Evolutionary conservation across 345 rosid species (phyloP).

Genomic region (Salix suchowensis): DNA sequence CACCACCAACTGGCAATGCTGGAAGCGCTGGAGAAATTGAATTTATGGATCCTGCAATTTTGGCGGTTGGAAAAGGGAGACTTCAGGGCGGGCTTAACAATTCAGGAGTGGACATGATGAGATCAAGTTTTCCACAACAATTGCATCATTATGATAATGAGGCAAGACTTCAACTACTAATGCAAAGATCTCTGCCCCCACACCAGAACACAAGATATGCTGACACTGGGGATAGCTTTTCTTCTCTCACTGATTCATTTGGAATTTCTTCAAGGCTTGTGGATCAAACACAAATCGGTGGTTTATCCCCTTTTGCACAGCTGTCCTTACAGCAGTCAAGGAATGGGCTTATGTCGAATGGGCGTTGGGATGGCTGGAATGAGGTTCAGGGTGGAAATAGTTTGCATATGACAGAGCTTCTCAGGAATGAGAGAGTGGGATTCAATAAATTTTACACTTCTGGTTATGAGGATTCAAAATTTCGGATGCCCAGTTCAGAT

Average conservation of each 20-base stretch:
- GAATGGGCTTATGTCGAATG: constrained; percentile 50
- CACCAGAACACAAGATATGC: constrained; percentile 49
- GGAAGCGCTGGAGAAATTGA: constrained; percentile 56
- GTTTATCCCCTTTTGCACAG: constrained; percentile 43
- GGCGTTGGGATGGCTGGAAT: constrained; percentile 74
- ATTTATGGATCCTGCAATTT: constrained; percentile 88
- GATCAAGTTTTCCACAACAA: constrained; percentile 46
- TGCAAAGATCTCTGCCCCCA: constrained; percentile 59
- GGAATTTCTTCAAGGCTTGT: constrained; percentile 55
- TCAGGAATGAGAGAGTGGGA: constrained; percentile 64
- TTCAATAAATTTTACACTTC: constrained; percentile 45
- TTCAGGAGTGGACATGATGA: constrained; percentile 51
- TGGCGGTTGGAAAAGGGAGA: constrained; percentile 88
- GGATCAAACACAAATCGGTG: constrained; percentile 59
- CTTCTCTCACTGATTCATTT: constrained; percentile 49
- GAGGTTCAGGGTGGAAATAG: constrained; percentile 59
- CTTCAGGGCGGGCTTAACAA: constrained; percentile 48
- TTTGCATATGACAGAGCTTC: constrained; percentile 58
- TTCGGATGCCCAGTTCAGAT: constrained; percentile 58
- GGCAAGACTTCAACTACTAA: constrained; percentile 55
- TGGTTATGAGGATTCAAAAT: constrained; percentile 68
- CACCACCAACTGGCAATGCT: constrained; percentile 36
- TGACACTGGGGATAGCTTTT: constrained; percentile 46
- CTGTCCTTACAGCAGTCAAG: constrained; percentile 53
- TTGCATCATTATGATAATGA: constrained; percentile 51